Conservation (phyloP, 768 basidiomycete genomes). For the Xerocomellus dryophilus region DNA sequence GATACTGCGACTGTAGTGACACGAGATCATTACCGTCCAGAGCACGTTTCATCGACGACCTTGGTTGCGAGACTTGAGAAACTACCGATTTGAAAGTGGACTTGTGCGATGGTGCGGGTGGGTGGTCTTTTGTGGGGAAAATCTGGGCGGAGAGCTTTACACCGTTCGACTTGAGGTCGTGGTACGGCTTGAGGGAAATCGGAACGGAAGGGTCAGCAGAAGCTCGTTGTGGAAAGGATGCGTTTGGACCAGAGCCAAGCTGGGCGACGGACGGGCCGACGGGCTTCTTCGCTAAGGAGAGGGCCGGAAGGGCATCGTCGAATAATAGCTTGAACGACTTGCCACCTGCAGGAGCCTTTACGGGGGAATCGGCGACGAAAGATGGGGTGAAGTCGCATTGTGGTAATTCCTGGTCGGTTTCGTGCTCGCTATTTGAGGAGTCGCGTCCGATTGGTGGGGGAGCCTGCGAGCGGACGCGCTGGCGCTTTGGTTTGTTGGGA, state of each 20-base stretch:
- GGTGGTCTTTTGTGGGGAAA: constrained; percentile 12
- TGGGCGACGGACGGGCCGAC: neutral
- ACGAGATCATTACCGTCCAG: constrained; percentile 33
- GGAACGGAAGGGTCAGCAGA: constrained; percentile 1
- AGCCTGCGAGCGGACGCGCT: constrained; percentile 48
- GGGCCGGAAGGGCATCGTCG: constrained; percentile 43
- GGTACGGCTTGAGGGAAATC: neutral
- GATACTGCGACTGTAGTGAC: constrained; percentile 19
- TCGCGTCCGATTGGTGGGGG: constrained; percentile 35
- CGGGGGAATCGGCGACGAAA: constrained; percentile 70
- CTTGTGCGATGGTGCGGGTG: neutral
- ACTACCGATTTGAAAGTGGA: neutral
- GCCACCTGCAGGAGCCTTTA: constrained; percentile 54
- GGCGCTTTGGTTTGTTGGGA: constrained; percentile 72
- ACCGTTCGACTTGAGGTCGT: constrained; percentile 2
- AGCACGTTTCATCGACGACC: constrained; percentile 44
- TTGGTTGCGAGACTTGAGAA: constrained; percentile 14
- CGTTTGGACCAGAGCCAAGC: neutral
- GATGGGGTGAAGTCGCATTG: constrained; percentile 36
- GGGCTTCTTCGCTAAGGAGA: constrained; percentile 17
- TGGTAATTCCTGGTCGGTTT: constrained; percentile 33
- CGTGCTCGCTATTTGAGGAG: constrained; percentile 35
- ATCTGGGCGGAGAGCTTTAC: constrained; percentile 4
- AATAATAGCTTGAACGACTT: constrained; percentile 70
- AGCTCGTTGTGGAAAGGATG: neutral